These are phyloP conservation scores for Phytophthora sp. DNA, from an alignment of 352 stramenopile species.

Conservation along the genomic window DNA sequence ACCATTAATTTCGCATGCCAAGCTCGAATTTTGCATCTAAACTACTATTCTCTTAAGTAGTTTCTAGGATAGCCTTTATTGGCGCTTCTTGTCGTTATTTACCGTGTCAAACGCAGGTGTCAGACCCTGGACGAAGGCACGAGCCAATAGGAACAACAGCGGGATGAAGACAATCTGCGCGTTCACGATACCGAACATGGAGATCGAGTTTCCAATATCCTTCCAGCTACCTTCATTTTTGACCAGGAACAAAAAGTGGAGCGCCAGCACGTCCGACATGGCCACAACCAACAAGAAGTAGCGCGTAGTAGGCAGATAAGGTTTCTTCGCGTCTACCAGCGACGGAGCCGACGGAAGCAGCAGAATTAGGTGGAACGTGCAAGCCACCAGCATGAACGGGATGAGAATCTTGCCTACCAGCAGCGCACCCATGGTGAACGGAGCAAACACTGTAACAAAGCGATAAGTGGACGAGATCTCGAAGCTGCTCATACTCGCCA, in stretches of 20 bases:
- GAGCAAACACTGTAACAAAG: constrained; percentile 84
- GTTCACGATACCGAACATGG: constrained; percentile 88
- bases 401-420: constrained; percentile 85
- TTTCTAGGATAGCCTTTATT: no score
- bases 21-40: no score
- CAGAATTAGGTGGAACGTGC: constrained; percentile 66
- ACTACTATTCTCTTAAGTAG: no score
- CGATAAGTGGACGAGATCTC: constrained; percentile 87
- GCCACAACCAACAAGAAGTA: constrained; percentile 81
- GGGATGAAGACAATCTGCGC: constrained; percentile 83
- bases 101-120: background rate
- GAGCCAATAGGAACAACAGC: constrained; percentile 69
- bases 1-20: no score
- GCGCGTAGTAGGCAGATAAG: constrained; percentile 42
- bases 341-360: constrained; percentile 31
- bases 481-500: constrained; percentile 88
- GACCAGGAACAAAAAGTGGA: constrained; percentile 87
- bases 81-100: constrained; percentile 21
- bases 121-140: constrained; percentile 41
- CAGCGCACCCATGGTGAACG: constrained; percentile 82
- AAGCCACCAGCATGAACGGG: constrained; percentile 78
- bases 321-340: background rate
- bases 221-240: constrained; percentile 89
- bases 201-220: constrained; percentile 89
- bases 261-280: constrained; percentile 80